These are phyloP conservation scores for Hansenula sp. DNA, from an alignment of 1,139 yeast species.

Conservation along the genomic window DNA sequence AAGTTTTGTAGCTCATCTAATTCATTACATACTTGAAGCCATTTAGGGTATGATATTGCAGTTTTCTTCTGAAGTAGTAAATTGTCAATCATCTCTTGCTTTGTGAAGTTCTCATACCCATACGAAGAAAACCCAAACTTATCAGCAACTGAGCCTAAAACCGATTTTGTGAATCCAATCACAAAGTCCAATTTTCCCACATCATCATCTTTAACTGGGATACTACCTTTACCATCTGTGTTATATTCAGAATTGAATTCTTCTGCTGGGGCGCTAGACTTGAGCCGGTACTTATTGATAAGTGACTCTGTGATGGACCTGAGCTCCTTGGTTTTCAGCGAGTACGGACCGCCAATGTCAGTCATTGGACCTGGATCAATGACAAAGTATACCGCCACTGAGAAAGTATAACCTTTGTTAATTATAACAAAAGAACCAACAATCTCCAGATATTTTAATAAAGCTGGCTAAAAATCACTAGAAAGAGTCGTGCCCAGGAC, in stretches of 20 bases:
- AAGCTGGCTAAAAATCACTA: background rate
- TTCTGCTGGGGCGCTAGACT: background rate
- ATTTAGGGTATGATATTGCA: constrained; percentile 62
- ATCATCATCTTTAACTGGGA: background rate
- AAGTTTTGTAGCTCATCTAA: constrained; percentile 64
- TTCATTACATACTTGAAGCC: constrained; percentile 60
- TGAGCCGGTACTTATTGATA: background rate
- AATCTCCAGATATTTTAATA: no score
- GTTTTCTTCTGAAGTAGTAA: constrained; percentile 48
- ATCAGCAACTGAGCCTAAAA: background rate
- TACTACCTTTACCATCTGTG: background rate
- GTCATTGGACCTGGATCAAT: no score
- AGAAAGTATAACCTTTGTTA: no score
- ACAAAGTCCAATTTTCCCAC: background rate
- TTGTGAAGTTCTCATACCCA: constrained; percentile 8
- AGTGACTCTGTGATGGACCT: constrained; percentile 1
- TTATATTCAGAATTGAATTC: background rate
- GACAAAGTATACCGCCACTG: no score
- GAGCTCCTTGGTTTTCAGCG: background rate
- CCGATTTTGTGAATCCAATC: background rate
- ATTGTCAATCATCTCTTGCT: constrained; percentile 25
- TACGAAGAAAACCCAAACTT: background rate
- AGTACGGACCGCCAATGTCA: background rate
- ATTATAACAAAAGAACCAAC: no score
- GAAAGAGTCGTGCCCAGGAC: no score